Conservation (phyloP, 805 yeast genomes). For the Metschnikowia vanudenii region DNA sequence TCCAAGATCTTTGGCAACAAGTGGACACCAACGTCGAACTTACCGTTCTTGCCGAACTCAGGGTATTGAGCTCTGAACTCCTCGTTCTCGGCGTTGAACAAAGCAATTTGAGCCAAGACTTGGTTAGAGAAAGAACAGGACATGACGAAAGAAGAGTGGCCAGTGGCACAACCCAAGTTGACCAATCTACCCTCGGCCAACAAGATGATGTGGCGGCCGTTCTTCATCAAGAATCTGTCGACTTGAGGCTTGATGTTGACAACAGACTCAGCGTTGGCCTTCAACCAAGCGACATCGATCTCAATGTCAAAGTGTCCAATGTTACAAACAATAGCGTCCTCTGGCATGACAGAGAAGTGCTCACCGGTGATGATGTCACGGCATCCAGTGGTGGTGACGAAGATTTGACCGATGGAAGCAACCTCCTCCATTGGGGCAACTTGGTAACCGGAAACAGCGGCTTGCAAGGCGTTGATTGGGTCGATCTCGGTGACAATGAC, state of each 20-base stretch:
- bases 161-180: constrained; percentile 99
- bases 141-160: constrained; percentile 99
- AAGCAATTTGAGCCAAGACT: constrained; percentile 88
- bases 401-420: constrained; percentile 90
- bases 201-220: constrained; percentile 91
- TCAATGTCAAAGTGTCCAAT: constrained; percentile 99
- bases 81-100: constrained; percentile 80
- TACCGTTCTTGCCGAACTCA: constrained; percentile 91
- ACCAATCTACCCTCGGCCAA: constrained; percentile 99
- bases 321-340: constrained; percentile 99
- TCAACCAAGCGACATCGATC: constrained; percentile 98
- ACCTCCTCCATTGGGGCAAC: constrained; percentile 94
- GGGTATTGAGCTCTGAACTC: constrained; percentile 76
- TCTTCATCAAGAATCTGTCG: constrained; percentile 88
- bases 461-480: constrained; percentile 98
- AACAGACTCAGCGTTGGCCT: constrained; percentile 87
- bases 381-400: constrained; percentile 99
- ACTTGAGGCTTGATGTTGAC: constrained; percentile 99
- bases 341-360: constrained; percentile 92
- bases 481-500: constrained; percentile 96
- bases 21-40: constrained; percentile 90
- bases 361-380: constrained; percentile 92
- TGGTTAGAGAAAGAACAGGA: constrained; percentile 99
- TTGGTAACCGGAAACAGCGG: constrained; percentile 98
- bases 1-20: constrained; percentile 96